Base-by-base conservation (phyloP, 176 grass and related monocot species). In the Rhynchospora pubera region DNA sequence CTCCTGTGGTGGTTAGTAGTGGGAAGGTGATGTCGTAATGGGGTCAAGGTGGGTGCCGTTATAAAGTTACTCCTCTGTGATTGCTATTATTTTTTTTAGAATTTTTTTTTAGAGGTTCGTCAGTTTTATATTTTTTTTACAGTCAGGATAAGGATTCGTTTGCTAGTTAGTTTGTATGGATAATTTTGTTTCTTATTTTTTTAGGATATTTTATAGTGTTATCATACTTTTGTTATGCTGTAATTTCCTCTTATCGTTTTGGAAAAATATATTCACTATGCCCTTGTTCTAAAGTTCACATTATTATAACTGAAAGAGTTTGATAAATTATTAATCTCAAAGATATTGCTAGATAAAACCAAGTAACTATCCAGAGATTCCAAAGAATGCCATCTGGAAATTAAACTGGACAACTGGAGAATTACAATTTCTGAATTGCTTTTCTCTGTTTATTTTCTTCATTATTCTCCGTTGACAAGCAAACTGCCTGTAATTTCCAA, bases 1-100 rank as follows among this genome's bases (percentile, higher is more conserved):
- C 21, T 66, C 43, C 28, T 65, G 43, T 62, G 78, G 58, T 81
- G 79, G 79, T 66, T 82, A 53, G 59, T 82, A 51, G 57, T 80
- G 78, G 57, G n/a, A 80, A 62, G 26, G 77, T 81, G n/a, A 81
- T 65, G 79, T 21, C 30, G 72, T 76, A 53, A 55, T 76, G 72
- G 72, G 48, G 48, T 53, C 23, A 76, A 51, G 60, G 58, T 65
- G 60, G 79, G 43, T 42, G 22, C 39, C 64, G 13, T 48, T 81
- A 63, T 7, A 48, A 21, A 60, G 23, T 79, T 34, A 42, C 28
- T 59, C 39, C 22, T 62, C 32, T 79, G 77, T 79, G 50, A 79
- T 79, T 59, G 43, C 9, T 62, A 59, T 79, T 79, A 39, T 16
- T 79, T 16, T 79, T 80, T 72, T 80, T 80, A 48, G 57, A 80